phyloP scores from a whole-genome alignment of 768 basidiomycete species.

The Psilocybe azurescens region DNA sequence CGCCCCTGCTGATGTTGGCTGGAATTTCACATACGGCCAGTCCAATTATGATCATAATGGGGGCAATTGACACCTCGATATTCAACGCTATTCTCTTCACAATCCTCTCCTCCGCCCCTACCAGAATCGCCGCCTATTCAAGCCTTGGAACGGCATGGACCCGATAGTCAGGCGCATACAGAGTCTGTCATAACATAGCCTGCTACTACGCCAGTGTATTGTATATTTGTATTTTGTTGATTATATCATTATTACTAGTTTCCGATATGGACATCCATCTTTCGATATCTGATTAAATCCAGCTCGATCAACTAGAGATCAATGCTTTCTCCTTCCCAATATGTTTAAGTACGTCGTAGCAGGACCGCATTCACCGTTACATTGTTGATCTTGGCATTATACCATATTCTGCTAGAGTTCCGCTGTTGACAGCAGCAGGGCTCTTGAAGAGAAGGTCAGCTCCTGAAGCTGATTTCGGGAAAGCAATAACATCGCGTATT shows the following conservation, averaged over 20 bases:
- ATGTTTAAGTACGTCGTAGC: too few relatives aligned
- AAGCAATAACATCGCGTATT: conserved; percentile 95
- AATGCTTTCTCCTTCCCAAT: background rate
- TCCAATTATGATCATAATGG: conserved; percentile 34
- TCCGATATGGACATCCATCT: conserved; percentile 17
- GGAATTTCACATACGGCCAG: conserved; percentile 47
- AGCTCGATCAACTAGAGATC: background rate
- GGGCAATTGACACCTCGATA: conserved; percentile 34
- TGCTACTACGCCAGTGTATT: conserved; percentile 19
- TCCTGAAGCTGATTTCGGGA: conserved; percentile 89
- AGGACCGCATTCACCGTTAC: background rate
- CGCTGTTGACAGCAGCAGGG: conserved; percentile 63
- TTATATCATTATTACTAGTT: conserved; percentile 20
- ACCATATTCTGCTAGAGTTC: conserved; percentile 68
- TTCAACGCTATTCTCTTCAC: conserved; percentile 31
- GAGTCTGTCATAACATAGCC: conserved; percentile 18
- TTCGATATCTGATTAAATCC: conserved; percentile 6
- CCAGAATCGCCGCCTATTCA: conserved; percentile 27
- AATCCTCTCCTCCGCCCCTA: conserved; percentile 31
- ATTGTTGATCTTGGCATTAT: conserved; percentile 37
- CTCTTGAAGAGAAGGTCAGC: conserved; percentile 90
- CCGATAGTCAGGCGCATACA: conserved; percentile 25
- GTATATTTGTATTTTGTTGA: conserved; percentile 28
- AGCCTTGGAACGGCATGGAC: conserved; percentile 27
- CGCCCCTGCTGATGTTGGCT: conserved; percentile 35